These are phyloP conservation scores for Trichoderma simmonsii DNA, from an alignment of 2,329 filamentous ascomycete genomes.

Conservation along the genomic window DNA sequence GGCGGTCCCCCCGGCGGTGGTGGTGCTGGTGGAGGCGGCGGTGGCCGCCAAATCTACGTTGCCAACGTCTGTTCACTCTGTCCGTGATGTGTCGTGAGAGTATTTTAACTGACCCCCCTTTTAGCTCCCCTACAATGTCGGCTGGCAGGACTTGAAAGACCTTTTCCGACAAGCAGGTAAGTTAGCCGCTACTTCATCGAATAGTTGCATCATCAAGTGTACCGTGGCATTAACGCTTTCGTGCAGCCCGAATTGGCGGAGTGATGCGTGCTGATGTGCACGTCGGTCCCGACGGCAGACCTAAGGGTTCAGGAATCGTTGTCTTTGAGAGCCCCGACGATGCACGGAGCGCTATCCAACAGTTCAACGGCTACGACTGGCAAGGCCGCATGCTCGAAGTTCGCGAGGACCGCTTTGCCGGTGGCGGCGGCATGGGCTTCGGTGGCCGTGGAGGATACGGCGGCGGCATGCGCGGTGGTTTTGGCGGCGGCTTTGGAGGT, in stretches of 20 bases:
- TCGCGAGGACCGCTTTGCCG: conserved; percentile 91
- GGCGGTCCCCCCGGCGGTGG: conserved; percentile 46
- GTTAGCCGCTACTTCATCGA: conserved; percentile 35
- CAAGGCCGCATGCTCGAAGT: conserved; percentile 91
- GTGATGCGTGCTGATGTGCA: conserved; percentile 97
- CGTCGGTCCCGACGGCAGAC: conserved; percentile 82
- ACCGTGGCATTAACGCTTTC: not conserved
- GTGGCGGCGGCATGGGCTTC: conserved; percentile 49
- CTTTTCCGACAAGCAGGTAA: conserved; percentile 96
- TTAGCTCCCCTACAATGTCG: conserved; percentile 93
- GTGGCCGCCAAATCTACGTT: conserved; percentile 90
- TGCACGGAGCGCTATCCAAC: conserved; percentile 90
- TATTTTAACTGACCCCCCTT: conserved; percentile 21
- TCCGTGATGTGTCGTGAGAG: conserved; percentile 18
- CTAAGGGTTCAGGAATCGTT: conserved; percentile 95
- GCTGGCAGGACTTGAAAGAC: conserved; percentile 99
- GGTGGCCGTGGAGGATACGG: conserved; percentile 59
- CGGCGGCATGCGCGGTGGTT: conserved; percentile 56
- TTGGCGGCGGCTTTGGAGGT: conserved; percentile 40
- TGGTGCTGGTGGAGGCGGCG: conserved; percentile 49
- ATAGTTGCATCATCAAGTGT: not conserved
- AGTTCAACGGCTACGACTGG: conserved; percentile 99
- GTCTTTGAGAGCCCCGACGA: conserved; percentile 94
- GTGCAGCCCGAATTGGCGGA: conserved; percentile 59
- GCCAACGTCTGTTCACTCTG: conserved; percentile 77